Evolutionary conservation across 495 filamentous ascomycete genomes (phyloP), one percentile per base, ranked within the genome.

Genomic region (Podospora tetraspora): DNA sequence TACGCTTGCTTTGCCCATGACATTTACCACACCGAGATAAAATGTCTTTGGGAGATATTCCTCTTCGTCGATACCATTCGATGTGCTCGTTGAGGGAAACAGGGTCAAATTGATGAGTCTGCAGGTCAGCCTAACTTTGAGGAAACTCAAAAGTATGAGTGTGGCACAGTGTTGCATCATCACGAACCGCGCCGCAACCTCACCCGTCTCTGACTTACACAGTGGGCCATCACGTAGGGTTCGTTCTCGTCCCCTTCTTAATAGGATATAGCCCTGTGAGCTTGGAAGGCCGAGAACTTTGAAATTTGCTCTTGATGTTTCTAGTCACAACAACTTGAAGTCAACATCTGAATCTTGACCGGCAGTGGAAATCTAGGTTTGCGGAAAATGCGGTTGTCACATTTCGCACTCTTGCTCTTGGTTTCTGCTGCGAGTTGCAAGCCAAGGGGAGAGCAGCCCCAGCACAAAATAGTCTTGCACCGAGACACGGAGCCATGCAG

Each of bases 401-500:
- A 0, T 2, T 4, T 52, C 4, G 4, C 37, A 52, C 5, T 5
- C 16, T 52, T n/a, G 1, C 16, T 52, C 37, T 52, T 52, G 37
- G 37, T 8, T 52, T 52, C 5, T 52, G 37, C 6, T 52, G 16
- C 19, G 3, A 52, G 5, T 5, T 19, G 16, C 16, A 8, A 16
- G 5, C 16, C 16, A n/a, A 5, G 19, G 5, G 37, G 19, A 19
- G 5, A 12, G 11, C 3, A 3, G 2, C 11, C 3, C 11, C 11
- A 3, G 32, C 12, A 10, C 12, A 34, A 7, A 52, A n/a, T 5
- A n/a, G 0, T 52, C 37, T 8, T 52, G 5, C 2, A 16, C 61
- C 61, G 24, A 64, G 62, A 27, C n/a, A 29, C 3, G 22, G 37
- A 57, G 62, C 62, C 62, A 13, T 64, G 62, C 62, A 25, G 16